phyloP scores from a whole-genome alignment of 2,329 filamentous ascomycete genomes.

The Xylaria multiplex region DNA sequence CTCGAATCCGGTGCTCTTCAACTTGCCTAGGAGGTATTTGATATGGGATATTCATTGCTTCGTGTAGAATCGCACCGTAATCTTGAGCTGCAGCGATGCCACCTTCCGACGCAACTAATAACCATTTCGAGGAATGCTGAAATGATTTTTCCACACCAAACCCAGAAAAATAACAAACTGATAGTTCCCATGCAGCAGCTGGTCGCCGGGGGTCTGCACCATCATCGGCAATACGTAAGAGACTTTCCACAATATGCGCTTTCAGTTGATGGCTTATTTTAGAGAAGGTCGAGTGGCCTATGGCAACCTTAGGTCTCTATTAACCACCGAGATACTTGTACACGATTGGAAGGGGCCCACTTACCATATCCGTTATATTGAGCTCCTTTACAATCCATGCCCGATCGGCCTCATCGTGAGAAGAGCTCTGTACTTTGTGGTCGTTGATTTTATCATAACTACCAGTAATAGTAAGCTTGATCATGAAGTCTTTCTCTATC shows the following conservation, averaged over 20 bases:
- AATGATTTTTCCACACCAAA: constrained; percentile 2
- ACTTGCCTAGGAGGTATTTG: not conserved
- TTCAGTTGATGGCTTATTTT: constrained; percentile 10
- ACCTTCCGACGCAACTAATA: constrained; percentile 3
- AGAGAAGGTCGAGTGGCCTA: constrained; percentile 1
- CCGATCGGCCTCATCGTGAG: not conserved
- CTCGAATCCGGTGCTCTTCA: not conserved
- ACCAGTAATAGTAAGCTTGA: constrained; percentile 1
- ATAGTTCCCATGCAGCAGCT: constrained; percentile 5
- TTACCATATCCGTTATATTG: constrained; percentile 4
- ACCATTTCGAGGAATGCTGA: not conserved
- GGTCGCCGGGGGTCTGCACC: not conserved
- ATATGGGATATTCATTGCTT: not conserved
- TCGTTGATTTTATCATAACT: constrained; percentile 2
- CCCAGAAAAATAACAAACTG: constrained; percentile 9
- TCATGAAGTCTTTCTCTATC: too few relatives aligned
- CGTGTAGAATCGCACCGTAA: not conserved
- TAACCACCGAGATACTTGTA: not conserved
- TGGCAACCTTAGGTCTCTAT: constrained; percentile 5
- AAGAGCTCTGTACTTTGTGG: not conserved
- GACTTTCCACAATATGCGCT: not conserved
- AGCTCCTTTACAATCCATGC: not conserved
- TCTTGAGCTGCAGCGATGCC: constrained; percentile 6
- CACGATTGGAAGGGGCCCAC: not conserved
- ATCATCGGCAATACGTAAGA: not conserved